Conservation (phyloP, 768 basidiomycete species). For the Pleurotus salmoneostramineus region DNA sequence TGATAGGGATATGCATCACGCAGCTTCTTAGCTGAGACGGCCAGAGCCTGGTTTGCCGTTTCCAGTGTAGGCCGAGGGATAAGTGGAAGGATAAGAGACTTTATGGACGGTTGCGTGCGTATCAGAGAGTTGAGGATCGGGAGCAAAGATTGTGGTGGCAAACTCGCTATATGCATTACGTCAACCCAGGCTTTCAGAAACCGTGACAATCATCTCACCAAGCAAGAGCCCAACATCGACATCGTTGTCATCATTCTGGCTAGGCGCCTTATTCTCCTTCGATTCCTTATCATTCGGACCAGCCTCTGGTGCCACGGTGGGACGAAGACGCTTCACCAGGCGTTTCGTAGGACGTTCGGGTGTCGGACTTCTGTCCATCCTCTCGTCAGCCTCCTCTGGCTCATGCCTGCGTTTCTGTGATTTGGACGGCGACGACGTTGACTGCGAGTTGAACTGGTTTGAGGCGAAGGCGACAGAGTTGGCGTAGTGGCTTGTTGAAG, state of each 20-base stretch:
- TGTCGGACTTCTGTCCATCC: slow-evolving; percentile 85
- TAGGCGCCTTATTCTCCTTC: slow-evolving; percentile 46
- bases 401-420: slow-evolving; percentile 65
- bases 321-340: slow-evolving; percentile 42
- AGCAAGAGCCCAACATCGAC: slow-evolving; percentile 79
- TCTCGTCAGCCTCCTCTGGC: slow-evolving; percentile 61
- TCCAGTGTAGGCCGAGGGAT: slow-evolving; percentile 85
- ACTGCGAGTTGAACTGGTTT: slow-evolving; percentile 46
- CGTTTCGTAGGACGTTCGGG: slow-evolving; percentile 69
- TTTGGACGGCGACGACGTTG: slow-evolving; percentile 31
- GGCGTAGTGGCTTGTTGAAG: slow-evolving; percentile 37
- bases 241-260: slow-evolving; percentile 46
- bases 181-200: background rate
- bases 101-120: slow-evolving; percentile 64
- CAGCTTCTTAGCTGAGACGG: slow-evolving; percentile 66
- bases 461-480: slow-evolving; percentile 53
- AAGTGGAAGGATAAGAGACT: slow-evolving; percentile 65
- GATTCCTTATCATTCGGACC: slow-evolving; percentile 31
- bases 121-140: slow-evolving; percentile 71
- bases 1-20: slow-evolving; percentile 86
- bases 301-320: slow-evolving; percentile 36
- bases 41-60: slow-evolving; percentile 64
- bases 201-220: slow-evolving; percentile 42
- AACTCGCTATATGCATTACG: slow-evolving; percentile 49
- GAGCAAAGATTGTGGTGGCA: slow-evolving; percentile 74